These are phyloP conservation scores for Paracorniculantispora psalliotae DNA, from an alignment of 2,329 filamentous ascomycete genomes.

Conservation along the genomic window DNA sequence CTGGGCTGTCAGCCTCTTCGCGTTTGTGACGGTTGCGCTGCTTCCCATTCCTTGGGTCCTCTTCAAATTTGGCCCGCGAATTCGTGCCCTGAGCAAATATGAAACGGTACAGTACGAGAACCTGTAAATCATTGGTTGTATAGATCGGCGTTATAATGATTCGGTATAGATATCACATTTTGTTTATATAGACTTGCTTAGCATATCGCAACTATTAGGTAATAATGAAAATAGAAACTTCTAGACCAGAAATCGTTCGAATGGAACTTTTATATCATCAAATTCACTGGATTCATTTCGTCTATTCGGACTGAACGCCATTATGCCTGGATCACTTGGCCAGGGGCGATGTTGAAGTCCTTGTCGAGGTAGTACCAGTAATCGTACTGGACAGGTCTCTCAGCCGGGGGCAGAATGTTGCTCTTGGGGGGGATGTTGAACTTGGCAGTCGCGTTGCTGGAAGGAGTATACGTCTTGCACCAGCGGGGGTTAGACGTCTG, in stretches of 20 bases:
- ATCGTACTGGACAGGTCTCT: conserved; percentile 29
- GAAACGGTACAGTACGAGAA: conserved; percentile 27
- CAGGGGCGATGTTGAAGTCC: conserved; percentile 25
- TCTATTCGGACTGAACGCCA: too few species aligned
- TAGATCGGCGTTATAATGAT: neutral
- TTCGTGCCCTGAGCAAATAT: conserved; percentile 37
- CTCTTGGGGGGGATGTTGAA: conserved; percentile 29
- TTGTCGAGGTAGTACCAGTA: conserved; percentile 34
- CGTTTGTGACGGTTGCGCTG: conserved; percentile 42
- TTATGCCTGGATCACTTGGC: conserved; percentile 7
- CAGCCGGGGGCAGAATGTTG: conserved; percentile 25
- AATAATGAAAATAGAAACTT: too few species aligned
- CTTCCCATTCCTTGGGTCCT: conserved; percentile 50
- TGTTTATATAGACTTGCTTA: neutral
- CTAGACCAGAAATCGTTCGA: too few species aligned
- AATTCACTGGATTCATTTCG: too few species aligned
- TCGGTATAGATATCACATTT: neutral
- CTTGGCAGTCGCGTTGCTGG: conserved; percentile 25
- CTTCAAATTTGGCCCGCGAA: conserved; percentile 41
- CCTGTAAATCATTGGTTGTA: neutral
- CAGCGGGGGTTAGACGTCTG: conserved; percentile 32
- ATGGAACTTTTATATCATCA: too few species aligned
- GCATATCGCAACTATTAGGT: neutral
- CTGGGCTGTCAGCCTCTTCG: conserved; percentile 44
- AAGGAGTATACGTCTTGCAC: conserved; percentile 29